phyloP scores from a whole-genome alignment of 176 grass and related monocot species.

The Dactylis glomerata region DNA sequence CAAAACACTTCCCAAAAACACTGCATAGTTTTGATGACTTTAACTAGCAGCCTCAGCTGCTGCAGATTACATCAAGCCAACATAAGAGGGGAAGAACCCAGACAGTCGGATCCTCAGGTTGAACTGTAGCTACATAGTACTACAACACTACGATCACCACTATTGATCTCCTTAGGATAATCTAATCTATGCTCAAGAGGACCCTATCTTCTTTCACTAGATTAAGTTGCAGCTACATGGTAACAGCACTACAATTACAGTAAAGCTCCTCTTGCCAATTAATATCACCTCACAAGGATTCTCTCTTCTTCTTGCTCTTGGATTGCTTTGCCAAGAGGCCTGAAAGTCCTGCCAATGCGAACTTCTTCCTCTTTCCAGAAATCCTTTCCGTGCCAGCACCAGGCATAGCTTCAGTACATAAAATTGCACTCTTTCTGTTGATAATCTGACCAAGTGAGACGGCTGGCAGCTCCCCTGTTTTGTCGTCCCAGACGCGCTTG shows the following conservation, averaged over 20 bases:
- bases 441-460: conserved; percentile 87
- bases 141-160: neutral
- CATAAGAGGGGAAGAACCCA: neutral
- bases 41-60: conserved; percentile 15
- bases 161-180: neutral
- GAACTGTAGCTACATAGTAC: conserved; percentile 21
- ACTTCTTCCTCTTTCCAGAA: conserved; percentile 76
- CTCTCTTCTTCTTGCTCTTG: conserved; percentile 83
- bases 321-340: conserved; percentile 69
- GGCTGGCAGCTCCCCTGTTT: conserved; percentile 37
- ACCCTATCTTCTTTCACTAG: conserved; percentile 48
- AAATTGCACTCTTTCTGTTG: conserved; percentile 49
- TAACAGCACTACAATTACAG: neutral
- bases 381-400: conserved; percentile 10
- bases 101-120: conserved; percentile 1
- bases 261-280: neutral
- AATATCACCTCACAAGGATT: conserved; percentile 33
- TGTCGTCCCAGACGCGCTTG: conserved; percentile 48
- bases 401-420: conserved; percentile 14
- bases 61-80: conserved; percentile 1
- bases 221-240: neutral
- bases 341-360: conserved; percentile 60
- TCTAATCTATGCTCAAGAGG: conserved; percentile 20
- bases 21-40: neutral
- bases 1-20: neutral